Evolutionary conservation across 2,329 filamentous ascomycete genomes (phyloP).

Genomic region (Verticillium klebahnii): DNA sequence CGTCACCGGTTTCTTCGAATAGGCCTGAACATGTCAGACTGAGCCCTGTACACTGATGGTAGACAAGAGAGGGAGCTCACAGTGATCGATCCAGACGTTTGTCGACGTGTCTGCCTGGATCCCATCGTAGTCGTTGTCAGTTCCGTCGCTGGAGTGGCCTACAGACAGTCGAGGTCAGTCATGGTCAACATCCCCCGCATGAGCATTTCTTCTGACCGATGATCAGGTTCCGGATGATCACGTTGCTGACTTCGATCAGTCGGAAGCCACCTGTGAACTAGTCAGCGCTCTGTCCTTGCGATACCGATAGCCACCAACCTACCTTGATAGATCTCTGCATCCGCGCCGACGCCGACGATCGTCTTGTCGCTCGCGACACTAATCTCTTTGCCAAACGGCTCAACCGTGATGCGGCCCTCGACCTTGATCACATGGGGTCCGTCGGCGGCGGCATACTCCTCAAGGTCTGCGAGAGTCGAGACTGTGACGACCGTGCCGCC

Average conservation of each 20-base stretch:
- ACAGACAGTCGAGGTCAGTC: neutral
- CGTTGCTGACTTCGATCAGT: slow-evolving; percentile 10
- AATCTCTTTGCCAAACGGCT: slow-evolving; percentile 16
- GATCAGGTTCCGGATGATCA: slow-evolving; percentile 16
- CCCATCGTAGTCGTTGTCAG: slow-evolving; percentile 7
- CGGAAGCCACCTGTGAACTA: slow-evolving; percentile 9
- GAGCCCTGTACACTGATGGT: neutral
- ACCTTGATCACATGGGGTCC: slow-evolving; percentile 19
- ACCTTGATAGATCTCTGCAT: slow-evolving; percentile 10
- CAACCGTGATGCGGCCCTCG: slow-evolving; percentile 16
- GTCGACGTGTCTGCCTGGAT: slow-evolving; percentile 11
- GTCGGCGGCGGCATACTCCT: slow-evolving; percentile 14
- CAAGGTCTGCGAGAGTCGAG: slow-evolving; percentile 15
- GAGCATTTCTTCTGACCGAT: slow-evolving; percentile 4
- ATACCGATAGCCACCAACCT: neutral
- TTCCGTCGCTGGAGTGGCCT: neutral
- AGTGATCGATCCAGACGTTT: slow-evolving; percentile 16
- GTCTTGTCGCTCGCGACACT: slow-evolving; percentile 16
- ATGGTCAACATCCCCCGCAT: neutral
- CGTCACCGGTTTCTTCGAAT: slow-evolving; percentile 11
- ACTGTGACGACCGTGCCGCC: slow-evolving; percentile 16
- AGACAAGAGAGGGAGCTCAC: neutral
- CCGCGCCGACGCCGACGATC: slow-evolving; percentile 12
- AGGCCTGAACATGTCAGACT: neutral
- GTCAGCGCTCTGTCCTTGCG: neutral